Evolutionary conservation across 225 moss, liverwort and hornwort species (phyloP), one percentile per base, ranked within the genome.

Genomic region (Asterella californica): DNA sequence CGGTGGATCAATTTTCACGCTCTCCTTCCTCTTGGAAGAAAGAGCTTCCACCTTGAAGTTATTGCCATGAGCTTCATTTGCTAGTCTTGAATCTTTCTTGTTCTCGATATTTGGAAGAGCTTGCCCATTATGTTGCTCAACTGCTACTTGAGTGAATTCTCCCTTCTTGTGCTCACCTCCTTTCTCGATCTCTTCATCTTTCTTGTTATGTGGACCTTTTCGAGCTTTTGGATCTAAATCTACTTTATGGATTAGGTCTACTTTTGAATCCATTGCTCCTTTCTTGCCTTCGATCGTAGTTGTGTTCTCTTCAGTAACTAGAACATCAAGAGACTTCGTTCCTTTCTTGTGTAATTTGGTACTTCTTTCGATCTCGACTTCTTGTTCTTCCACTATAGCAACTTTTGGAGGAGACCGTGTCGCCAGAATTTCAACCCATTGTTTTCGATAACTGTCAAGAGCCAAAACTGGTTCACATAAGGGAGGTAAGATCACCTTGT

Each of bases 381-480:
- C n/a, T n/a, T n/a, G n/a, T 42, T 42, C 42, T 42, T 42, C 42
- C 7, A 2, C 7, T 42, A 7, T 42, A 2, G 42, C 4, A 2
- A 57, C 42, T 42, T 42, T 42, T 7, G 42, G 78, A 64, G 78
- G 78, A 18, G 47, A 42, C 15, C 78, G 78, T 6, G 73, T 30
- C 50, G 78, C 86, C 38, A 83, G 75, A 60, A 80, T 38, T 52
- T 63, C 69, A 67, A 80, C 81, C 70, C 79, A 83, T 15, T 66
- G 65, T 7, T 66, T 77, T 24, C 83, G 82, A 53, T 47, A 79
- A 0, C n/a, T 52, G 15, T 79, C 79, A 0, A 87, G 76, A 19
- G 36, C 75, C 47, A 45, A 33, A 7, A 87, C 79, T 24, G 87
- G 87, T 45, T 67, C 79, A 37, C 87, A 87, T 2, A 87, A 19